Conservation (phyloP, 2,329 filamentous ascomycete species). For the Tolypocladium capitatum region DNA sequence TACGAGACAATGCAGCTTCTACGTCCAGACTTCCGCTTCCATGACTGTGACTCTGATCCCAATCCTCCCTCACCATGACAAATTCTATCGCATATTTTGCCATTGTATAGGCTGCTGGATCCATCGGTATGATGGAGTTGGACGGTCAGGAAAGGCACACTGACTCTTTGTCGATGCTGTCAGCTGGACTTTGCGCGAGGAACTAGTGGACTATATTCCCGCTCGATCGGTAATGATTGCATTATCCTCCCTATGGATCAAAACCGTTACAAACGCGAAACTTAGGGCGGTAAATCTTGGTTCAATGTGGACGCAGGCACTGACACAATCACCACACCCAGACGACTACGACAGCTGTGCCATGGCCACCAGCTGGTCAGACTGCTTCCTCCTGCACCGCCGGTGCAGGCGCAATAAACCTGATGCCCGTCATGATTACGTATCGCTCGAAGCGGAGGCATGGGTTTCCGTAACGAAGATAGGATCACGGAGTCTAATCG, state of each 20-base stretch:
- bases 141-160: conserved; percentile 2
- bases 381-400: conserved; percentile 7
- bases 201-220: conserved; percentile 11
- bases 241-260: no score
- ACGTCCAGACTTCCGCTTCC: conserved; percentile 6
- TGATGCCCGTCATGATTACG: not conserved
- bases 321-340: no score
- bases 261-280: no score
- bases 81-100: conserved; percentile 4
- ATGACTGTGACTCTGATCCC: conserved; percentile 5
- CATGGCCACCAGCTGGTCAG: conserved; percentile 2
- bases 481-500: not conserved
- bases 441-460: conserved; percentile 7
- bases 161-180: conserved; percentile 6
- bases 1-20: conserved; percentile 4
- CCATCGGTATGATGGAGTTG: conserved; percentile 7
- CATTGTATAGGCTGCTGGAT: conserved; percentile 7
- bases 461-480: conserved; percentile 5
- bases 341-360: not conserved
- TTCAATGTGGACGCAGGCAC: no score
- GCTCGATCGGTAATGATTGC: conserved; percentile 6
- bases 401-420: conserved; percentile 9
- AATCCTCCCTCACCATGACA: conserved; percentile 4
- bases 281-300: no score
- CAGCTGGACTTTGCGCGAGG: conserved; percentile 8